Percentiles rank a stretch among this genome's conserved stretches.
phyloP scores from a whole-genome alignment of 2,329 filamentous ascomycete genomes.

The Fusarium metavorans region DNA sequence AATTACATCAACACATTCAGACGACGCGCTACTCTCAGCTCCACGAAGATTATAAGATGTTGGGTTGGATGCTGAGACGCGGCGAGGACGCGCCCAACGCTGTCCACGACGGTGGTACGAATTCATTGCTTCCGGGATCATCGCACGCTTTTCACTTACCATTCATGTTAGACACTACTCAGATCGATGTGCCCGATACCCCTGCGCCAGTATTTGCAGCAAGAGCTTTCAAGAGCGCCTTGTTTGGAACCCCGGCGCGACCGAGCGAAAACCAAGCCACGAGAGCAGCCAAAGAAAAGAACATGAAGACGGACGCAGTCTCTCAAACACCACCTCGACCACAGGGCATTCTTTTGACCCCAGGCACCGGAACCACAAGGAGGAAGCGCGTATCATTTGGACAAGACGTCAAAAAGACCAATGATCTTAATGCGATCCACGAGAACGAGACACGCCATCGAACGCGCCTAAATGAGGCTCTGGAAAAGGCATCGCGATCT shows the following conservation, averaged over 20 bases:
- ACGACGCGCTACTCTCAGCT: constrained; percentile 2
- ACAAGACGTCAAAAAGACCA: constrained; percentile 63
- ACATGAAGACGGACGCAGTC: constrained; percentile 41
- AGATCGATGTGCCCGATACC: constrained; percentile 71
- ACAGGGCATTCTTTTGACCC: constrained; percentile 72
- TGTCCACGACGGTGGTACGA: constrained; percentile 47
- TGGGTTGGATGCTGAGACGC: constrained; percentile 70
- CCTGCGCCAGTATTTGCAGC: constrained; percentile 76
- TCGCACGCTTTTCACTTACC: background rate
- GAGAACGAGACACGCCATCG: constrained; percentile 47
- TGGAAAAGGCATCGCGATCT: constrained; percentile 53
- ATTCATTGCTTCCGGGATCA: background rate
- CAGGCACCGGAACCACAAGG: constrained; percentile 69
- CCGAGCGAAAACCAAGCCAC: constrained; percentile 48
- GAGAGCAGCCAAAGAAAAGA: constrained; percentile 41
- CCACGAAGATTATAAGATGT: constrained; percentile 55
- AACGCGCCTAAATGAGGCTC: constrained; percentile 58
- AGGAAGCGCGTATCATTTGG: constrained; percentile 76
- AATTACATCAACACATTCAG: constrained; percentile 3
- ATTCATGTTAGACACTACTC: constrained; percentile 53
- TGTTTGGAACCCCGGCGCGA: constrained; percentile 70
- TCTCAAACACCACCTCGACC: constrained; percentile 59
- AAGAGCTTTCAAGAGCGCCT: constrained; percentile 71
- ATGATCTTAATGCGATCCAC: constrained; percentile 50
- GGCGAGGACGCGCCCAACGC: constrained; percentile 54